Conservation (phyloP, 2,329 filamentous ascomycete genomes). For the Colletotrichum melonis region DNA sequence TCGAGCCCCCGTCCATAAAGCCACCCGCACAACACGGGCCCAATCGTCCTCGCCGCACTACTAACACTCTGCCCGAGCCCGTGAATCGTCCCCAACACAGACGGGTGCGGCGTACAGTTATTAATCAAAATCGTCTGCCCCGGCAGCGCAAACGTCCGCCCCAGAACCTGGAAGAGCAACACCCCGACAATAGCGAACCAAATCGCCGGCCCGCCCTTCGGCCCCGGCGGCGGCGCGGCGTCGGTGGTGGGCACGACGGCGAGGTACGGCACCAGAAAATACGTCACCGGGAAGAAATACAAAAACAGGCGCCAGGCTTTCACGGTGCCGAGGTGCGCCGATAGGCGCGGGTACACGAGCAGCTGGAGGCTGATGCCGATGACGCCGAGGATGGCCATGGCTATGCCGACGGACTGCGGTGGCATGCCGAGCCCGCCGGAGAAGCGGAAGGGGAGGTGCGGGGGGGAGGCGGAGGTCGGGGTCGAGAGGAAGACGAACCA, state of each 20-base stretch:
- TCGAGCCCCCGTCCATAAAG: conserved; percentile 70
- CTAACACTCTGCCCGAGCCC: conserved; percentile 68
- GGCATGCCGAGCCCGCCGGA: conserved; percentile 81
- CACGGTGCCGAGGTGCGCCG: conserved; percentile 74
- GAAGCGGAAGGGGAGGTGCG: conserved; percentile 68
- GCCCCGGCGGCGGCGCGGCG: conserved; percentile 57
- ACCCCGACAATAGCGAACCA: conserved; percentile 75
- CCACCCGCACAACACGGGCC: conserved; percentile 69
- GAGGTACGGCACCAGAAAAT: conserved; percentile 77
- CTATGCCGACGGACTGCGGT: conserved; percentile 77
- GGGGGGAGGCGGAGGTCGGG: conserved; percentile 51
- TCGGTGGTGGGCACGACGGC: conserved; percentile 71
- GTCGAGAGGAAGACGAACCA: conserved; percentile 84
- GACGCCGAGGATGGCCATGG: conserved; percentile 80
- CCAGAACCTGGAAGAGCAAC: conserved; percentile 73
- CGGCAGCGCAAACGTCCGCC: conserved; percentile 70
- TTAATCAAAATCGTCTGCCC: conserved; percentile 59
- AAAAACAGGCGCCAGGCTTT: conserved; percentile 76
- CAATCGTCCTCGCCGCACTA: conserved; percentile 68
- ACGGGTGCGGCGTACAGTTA: conserved; percentile 60
- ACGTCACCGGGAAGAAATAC: conserved; percentile 76
- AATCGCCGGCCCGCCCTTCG: conserved; percentile 65
- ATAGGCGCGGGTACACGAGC: conserved; percentile 76
- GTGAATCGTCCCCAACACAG: conserved; percentile 59
- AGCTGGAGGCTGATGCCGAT: conserved; percentile 82